Base-by-base conservation (phyloP, 768 basidiomycete species). In the Tephrocybe rancida region DNA sequence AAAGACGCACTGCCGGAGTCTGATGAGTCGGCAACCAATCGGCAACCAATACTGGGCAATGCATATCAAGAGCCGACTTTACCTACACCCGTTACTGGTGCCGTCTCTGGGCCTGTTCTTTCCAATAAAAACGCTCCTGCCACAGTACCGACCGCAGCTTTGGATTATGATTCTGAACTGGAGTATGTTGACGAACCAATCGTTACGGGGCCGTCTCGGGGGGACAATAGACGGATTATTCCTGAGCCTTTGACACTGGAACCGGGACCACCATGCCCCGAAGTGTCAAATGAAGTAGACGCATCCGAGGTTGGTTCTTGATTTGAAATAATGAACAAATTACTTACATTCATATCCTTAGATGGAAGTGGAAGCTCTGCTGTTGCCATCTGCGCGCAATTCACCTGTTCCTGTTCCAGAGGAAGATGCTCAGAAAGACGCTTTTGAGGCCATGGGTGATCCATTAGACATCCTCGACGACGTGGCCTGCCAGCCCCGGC, bases 281-380 rank as follows among this genome's bases (percentile, higher is more conserved):
- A 50, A 22, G 27, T 29, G 21, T 16, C 18, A 19, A 29, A 14
- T 19, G 50, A 49, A 46, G 21, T 22, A 21, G 47, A 48, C 10
- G 1, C 25, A 3, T n/a, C 41, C 11, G 58, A 59, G 39, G 58
- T 59, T 34, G n/a, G 58, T 34, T 22, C 13, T 21, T 19, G 21
- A 6, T 3, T 41, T 22, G 3, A 41, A 9, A 6, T 21, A 13
- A 5, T 3, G 39, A 21, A 5, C 6, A 13, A 9, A 41, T n/a
- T 13, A 6, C n/a, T 13, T 13, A 30, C 22, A 25, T 35, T 37
- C 24, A 22, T 25, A 26, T 25, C 30, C 55, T 54, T 52, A 52
- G 55, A 60, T 60, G 55, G 59, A 56, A 19, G 59, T 60, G 13
- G 59, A 60, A 44, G 19, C 50, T 4, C 19, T 56, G 3, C 52